These are phyloP conservation scores for Paxillus ammoniavirescens DNA, from an alignment of 768 basidiomycete species.

Conservation along the genomic window DNA sequence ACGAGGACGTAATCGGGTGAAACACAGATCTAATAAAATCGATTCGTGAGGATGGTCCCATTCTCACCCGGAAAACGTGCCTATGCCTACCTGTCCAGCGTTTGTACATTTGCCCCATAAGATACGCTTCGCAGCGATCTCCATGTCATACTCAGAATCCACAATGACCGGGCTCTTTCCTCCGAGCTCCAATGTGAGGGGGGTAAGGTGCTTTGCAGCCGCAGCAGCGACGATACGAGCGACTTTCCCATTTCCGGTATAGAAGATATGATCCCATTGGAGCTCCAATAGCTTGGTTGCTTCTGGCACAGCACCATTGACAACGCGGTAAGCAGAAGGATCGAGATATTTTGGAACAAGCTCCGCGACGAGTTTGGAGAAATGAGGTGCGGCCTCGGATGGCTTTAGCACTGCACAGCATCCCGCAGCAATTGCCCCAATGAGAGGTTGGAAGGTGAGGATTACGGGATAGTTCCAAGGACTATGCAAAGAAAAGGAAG, in stretches of 20 bases:
- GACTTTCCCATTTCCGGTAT: slow-evolving; percentile 34
- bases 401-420: slow-evolving; percentile 67
- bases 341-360: slow-evolving; percentile 60
- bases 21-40: slow-evolving; percentile 34
- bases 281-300: slow-evolving; percentile 31
- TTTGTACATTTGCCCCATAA: slow-evolving; percentile 68
- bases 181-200: slow-evolving; percentile 29
- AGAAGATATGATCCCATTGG: slow-evolving; percentile 37
- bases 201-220: slow-evolving; percentile 34
- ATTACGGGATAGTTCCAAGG: slow-evolving; percentile 70
- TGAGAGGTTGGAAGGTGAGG: slow-evolving; percentile 53
- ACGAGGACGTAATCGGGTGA: slow-evolving; percentile 47
- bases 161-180: slow-evolving; percentile 49
- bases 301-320: slow-evolving; percentile 47
- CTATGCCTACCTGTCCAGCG: slow-evolving; percentile 52
- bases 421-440: slow-evolving; percentile 74
- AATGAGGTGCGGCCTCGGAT: slow-evolving; percentile 54
- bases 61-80: background rate
- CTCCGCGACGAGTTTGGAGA: slow-evolving; percentile 48
- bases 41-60: background rate
- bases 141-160: slow-evolving; percentile 40
- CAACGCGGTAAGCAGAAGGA: slow-evolving; percentile 46
- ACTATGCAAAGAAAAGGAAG: slow-evolving; percentile 26
- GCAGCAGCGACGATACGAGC: slow-evolving; percentile 24
- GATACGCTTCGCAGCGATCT: slow-evolving; percentile 59